Base-by-base conservation (phyloP, 371 early-diverging fungal genomes). In the Mucor saturninus region DNA sequence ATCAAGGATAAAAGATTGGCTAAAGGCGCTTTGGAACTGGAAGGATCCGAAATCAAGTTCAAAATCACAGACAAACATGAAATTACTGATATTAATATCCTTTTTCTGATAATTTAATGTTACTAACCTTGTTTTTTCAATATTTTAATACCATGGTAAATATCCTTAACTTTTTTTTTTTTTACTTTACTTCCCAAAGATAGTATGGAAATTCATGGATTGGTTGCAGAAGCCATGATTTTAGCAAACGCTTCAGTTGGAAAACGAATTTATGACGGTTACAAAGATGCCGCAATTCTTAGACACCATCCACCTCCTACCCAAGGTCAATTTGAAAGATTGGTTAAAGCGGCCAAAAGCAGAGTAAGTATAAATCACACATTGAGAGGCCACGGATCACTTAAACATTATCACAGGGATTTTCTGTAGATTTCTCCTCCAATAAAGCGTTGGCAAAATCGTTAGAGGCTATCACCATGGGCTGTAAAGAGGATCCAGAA, bases 191-290 rank as follows among this genome's bases (percentile, higher is more conserved):
- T 91, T 30, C 89, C 94, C 2, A 95, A 96, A 65, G 79, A 86
- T 56, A 77, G 90, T 13, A 84, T 92, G 71, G 96, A 95, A 62
- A 93, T 97, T 13, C 96, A 98, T 76, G 90, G 90, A 6, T 80
- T 99, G 9, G 95, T 99, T 29, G 99, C 99, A 66, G 99, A 99
- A 78, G 96, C 98, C 60, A 99, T 99, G 99, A 87, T 99, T 64
- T 83, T 99, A 61, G 99, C 99, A 21, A 99, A 99, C 75, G 86
- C 91, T 2, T 87, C 88, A 6, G 98, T 99, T 2, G 99, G 98
- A 4, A 86, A 89, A 53, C 81, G 91, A 56, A 93, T 98, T 13
- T 89, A 90, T 69, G 75, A 87, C 32, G 75, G 86, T 1, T 92
- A 90, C 73, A 92, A 93, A 13, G 90, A 90, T 14, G 85, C 92